Conservation (phyloP, 2,329 filamentous ascomycete species). For the Stachybotrys echinatus region DNA sequence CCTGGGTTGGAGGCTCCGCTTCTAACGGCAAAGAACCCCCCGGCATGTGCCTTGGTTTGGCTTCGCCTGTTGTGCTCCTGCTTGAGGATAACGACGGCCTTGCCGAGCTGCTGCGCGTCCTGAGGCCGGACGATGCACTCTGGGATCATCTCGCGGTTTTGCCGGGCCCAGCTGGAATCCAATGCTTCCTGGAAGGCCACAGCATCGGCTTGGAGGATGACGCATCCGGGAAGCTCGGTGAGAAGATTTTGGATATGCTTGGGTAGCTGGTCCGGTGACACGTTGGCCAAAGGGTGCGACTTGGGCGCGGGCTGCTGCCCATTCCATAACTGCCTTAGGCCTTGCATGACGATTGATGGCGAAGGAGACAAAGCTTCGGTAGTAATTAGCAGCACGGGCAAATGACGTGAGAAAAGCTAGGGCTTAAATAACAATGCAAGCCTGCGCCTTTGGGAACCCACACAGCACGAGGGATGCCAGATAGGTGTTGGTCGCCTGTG, state of each 20-base stretch:
- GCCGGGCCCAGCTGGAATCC: neutral
- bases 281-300: no score
- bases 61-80: neutral
- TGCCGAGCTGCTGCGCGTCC: neutral
- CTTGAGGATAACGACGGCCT: neutral
- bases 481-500: no score
- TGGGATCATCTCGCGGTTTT: neutral
- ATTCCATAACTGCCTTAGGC: no score
- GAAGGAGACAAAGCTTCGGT: no score
- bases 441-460: no score
- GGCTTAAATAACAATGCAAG: no score
- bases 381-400: no score
- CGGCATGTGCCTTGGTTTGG: neutral
- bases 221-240: neutral
- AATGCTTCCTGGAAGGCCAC: neutral
- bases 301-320: no score
- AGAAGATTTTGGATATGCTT: neutral
- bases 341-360: no score
- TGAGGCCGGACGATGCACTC: neutral
- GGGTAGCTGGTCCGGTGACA: neutral
- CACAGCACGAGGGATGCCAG: no score
- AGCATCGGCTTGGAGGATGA: neutral
- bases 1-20: neutral
- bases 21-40: neutral
- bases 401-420: no score